Percentiles rank a stretch among this genome's conserved stretches.
These are phyloP conservation scores for Thielaviopsis punctulata DNA, from an alignment of 2,329 filamentous ascomycete species.

Conservation along the genomic window DNA sequence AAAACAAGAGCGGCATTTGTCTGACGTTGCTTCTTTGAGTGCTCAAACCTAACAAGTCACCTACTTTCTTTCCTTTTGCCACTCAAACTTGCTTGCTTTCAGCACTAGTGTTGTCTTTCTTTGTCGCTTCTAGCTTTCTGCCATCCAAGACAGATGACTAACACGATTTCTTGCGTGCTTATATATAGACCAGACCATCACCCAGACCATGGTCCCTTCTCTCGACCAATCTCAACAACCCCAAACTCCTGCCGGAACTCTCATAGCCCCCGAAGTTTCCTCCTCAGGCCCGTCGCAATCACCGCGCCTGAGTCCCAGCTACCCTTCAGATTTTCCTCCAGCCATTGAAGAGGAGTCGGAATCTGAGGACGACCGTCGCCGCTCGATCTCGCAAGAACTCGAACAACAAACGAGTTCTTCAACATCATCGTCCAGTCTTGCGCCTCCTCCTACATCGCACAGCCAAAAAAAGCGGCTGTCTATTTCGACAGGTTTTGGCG, in stretches of 20 bases:
- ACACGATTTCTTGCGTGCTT: background rate
- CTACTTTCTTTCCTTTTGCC: too few relatives aligned
- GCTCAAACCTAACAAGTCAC: background rate
- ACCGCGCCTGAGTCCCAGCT: background rate
- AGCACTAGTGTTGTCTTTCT: background rate
- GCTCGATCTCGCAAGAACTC: constrained; percentile 7
- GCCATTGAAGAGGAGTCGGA: constrained; percentile 10
- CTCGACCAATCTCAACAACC: background rate
- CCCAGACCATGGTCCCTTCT: background rate
- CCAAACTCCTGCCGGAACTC: background rate
- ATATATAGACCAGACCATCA: background rate
- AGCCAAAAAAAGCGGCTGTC: constrained; percentile 1
- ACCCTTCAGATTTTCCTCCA: constrained; percentile 2
- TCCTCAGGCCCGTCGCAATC: constrained; percentile 5
- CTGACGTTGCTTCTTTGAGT: background rate
- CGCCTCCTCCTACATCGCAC: background rate
- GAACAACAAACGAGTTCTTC: constrained; percentile 6
- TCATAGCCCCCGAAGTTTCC: constrained; percentile 1
- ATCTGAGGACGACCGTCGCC: background rate
- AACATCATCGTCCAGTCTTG: constrained; percentile 5
- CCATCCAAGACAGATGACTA: background rate
- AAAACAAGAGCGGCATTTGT: background rate
- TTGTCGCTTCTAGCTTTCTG: background rate
- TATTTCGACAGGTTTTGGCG: background rate
- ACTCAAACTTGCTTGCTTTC: background rate